phyloP scores from a whole-genome alignment of 257 asterid species.

The Plectranthus barbatus region DNA sequence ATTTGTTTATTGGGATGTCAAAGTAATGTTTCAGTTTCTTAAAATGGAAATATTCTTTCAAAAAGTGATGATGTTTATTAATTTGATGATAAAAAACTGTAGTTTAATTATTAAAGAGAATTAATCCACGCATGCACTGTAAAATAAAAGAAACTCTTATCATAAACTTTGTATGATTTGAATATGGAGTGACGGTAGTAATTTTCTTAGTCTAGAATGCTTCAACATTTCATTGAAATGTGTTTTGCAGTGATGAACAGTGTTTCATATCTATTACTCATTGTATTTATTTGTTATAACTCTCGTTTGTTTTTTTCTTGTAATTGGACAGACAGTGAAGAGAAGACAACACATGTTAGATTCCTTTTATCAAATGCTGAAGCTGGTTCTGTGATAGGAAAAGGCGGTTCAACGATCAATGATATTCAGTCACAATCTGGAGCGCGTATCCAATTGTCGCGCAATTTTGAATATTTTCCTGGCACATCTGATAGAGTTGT shows the following conservation, averaged over 20 bases:
- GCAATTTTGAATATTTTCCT: conserved; percentile 65
- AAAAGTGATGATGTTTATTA: not conserved
- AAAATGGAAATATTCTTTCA: not conserved
- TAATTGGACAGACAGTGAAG: conserved; percentile 53
- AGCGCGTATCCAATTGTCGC: conserved; percentile 88
- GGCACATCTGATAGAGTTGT: conserved; percentile 76
- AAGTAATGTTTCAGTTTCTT: not conserved
- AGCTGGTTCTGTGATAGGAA: conserved; percentile 97
- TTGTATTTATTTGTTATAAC: not conserved
- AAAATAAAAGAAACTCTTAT: not conserved
- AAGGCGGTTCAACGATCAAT: conserved; percentile 87
- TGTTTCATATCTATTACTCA: not conserved
- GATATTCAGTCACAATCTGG: conserved; percentile 89
- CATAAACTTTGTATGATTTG: not conserved
- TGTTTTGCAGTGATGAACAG: not conserved
- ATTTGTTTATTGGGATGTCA: not conserved
- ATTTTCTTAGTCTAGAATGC: no score
- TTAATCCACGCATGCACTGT: no score
- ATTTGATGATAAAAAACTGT: not conserved
- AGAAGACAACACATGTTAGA: conserved; percentile 67
- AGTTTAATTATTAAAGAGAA: no score
- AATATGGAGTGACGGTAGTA: not conserved
- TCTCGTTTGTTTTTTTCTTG: conserved; percentile 4
- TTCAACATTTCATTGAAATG: not conserved
- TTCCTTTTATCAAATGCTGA: conserved; percentile 96